phyloP scores from a whole-genome alignment of 768 basidiomycete species.

The Infundibulicybe gibba region DNA sequence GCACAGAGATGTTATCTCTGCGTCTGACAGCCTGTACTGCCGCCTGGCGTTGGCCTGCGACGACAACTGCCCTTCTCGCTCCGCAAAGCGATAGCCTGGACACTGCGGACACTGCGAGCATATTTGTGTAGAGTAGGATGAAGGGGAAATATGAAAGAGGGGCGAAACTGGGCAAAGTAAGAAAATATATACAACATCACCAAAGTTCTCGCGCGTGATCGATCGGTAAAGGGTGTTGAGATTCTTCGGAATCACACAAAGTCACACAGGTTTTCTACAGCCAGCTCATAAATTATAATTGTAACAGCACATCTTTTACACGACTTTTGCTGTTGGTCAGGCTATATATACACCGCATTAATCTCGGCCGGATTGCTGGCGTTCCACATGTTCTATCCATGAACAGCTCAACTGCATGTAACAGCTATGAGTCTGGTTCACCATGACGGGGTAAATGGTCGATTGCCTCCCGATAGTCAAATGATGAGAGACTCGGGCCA shows the following conservation, averaged over 20 bases:
- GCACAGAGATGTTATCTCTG: constrained; percentile 25
- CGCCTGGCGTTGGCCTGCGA: constrained; percentile 46
- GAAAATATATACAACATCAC: constrained; percentile 11
- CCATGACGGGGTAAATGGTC: too few species aligned
- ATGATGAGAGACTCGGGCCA: too few species aligned
- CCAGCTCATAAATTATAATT: constrained; percentile 7
- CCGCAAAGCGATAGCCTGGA: constrained; percentile 30
- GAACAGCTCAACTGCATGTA: too few species aligned
- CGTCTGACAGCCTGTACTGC: constrained; percentile 38
- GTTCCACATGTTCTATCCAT: too few species aligned
- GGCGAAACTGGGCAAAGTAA: constrained; percentile 7
- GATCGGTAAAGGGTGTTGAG: constrained; percentile 4
- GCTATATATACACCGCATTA: constrained; percentile 10
- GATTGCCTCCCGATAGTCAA: too few species aligned
- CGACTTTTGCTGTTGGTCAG: constrained; percentile 24
- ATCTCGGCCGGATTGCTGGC: background rate
- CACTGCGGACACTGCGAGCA: constrained; percentile 31
- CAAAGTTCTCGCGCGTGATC: constrained; percentile 14
- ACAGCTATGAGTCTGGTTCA: too few species aligned
- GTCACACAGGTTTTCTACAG: constrained; percentile 7
- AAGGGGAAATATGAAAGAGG: constrained; percentile 11
- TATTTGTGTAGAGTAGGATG: constrained; percentile 12
- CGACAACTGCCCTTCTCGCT: constrained; percentile 42
- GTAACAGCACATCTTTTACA: constrained; percentile 11
- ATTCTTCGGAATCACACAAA: constrained; percentile 4